Conservation (phyloP, 2,329 filamentous ascomycete genomes). For the Chrysosporium keratinophilum region DNA sequence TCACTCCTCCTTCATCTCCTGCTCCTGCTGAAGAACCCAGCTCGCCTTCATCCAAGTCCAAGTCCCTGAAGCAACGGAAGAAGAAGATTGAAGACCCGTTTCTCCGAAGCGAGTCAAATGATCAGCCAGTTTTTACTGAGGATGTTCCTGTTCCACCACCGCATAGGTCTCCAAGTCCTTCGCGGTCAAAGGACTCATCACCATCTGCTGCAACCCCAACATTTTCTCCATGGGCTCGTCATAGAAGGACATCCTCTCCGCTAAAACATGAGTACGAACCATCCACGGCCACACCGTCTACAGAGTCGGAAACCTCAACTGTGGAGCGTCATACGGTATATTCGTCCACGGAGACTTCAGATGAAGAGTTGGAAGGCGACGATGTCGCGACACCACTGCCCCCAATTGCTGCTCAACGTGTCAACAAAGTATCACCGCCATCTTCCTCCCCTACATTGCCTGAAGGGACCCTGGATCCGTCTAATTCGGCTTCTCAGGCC, state of each 20-base stretch:
- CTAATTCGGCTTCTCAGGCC: slow-evolving; percentile 70
- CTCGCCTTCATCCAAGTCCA: slow-evolving; percentile 21
- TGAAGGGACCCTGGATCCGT: slow-evolving; percentile 56
- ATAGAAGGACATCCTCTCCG: slow-evolving; percentile 76
- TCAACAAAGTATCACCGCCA: slow-evolving; percentile 37
- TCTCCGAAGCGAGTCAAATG: slow-evolving; percentile 6
- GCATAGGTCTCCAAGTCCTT: slow-evolving; percentile 44
- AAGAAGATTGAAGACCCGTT: slow-evolving; percentile 21
- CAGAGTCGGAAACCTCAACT: slow-evolving; percentile 47
- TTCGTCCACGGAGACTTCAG: slow-evolving; percentile 43
- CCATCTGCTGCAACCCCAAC: slow-evolving; percentile 39
- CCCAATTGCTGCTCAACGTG: slow-evolving; percentile 22
- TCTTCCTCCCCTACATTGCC: slow-evolving; percentile 32
- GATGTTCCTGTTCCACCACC: slow-evolving; percentile 37
- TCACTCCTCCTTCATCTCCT: slow-evolving; percentile 21
- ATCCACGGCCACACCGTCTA: slow-evolving; percentile 57
- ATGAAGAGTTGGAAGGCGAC: slow-evolving; percentile 48
- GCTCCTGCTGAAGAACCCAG: slow-evolving; percentile 11
- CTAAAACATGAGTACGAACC: slow-evolving; percentile 95
- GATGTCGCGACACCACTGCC: slow-evolving; percentile 32
- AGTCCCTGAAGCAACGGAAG: slow-evolving; percentile 19
- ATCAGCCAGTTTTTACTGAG: slow-evolving; percentile 19
- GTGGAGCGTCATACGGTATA: slow-evolving; percentile 43
- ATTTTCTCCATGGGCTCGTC: slow-evolving; percentile 34
- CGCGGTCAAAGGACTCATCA: slow-evolving; percentile 31